A percentile compares a stretch with the other conserved stretches of the same genome.
These are phyloP conservation scores for Xylaria palmicola DNA, from an alignment of 495 filamentous ascomycete genomes.

Conservation along the genomic window DNA sequence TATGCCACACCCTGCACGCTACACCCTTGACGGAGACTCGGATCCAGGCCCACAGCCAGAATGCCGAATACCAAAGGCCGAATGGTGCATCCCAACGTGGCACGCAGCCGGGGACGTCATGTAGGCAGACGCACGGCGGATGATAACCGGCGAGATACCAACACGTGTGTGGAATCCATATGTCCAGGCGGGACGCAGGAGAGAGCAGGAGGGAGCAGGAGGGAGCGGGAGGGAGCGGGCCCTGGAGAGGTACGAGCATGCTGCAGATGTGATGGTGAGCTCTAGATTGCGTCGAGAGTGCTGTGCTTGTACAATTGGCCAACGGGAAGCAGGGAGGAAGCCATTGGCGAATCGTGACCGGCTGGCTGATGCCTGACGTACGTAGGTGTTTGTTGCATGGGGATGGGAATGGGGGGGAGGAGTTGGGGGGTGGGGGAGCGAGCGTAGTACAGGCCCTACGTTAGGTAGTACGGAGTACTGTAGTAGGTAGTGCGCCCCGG, in stretches of 20 bases:
- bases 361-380: neutral
- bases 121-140: conserved; percentile 1
- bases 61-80: conserved; percentile 1
- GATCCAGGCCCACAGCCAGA: too few relatives aligned
- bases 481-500: neutral
- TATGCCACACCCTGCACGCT: neutral
- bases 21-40: neutral
- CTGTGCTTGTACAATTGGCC: neutral
- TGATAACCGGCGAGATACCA: conserved; percentile 1
- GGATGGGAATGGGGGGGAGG: too few relatives aligned
- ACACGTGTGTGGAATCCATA: conserved; percentile 15
- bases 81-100: conserved; percentile 13
- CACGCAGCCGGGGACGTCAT: neutral
- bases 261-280: conserved; percentile 7
- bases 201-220: neutral
- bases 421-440: too few relatives aligned
- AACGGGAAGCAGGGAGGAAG: neutral
- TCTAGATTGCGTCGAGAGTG: neutral
- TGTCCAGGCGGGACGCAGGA: neutral
- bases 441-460: neutral
- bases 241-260: conserved; percentile 1
- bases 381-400: too few relatives aligned
- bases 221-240: neutral
- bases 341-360: conserved; percentile 6
- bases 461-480: neutral